These are phyloP conservation scores for Fusarium tanahbumbuense DNA, from an alignment of 2,329 filamentous ascomycete genomes.

Conservation along the genomic window DNA sequence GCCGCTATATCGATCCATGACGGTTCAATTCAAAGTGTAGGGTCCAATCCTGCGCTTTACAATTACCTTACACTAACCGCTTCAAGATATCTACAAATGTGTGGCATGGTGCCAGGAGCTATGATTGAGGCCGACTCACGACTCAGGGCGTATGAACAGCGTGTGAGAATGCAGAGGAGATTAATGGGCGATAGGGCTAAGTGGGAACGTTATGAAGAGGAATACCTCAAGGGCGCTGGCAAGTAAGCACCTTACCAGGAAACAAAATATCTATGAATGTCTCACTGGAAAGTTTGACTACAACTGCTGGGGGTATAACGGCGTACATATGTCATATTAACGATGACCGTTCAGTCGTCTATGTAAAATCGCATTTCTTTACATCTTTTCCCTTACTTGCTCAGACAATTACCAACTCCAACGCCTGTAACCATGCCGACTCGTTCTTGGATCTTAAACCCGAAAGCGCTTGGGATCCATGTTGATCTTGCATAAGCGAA, in stretches of 20 bases:
- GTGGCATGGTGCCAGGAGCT: constrained; percentile 82
- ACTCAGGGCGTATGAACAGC: constrained; percentile 74
- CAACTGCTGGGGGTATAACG: constrained; percentile 24
- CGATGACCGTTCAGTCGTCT: constrained; percentile 31
- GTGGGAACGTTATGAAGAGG: constrained; percentile 75
- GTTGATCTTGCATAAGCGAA: constrained; percentile 91
- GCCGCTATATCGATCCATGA: constrained; percentile 78
- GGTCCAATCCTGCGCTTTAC: constrained; percentile 44
- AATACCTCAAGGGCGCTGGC: constrained; percentile 61
- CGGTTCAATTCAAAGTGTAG: constrained; percentile 82
- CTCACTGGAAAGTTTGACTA: constrained; percentile 11
- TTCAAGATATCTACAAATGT: constrained; percentile 81
- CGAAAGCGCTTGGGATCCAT: constrained; percentile 91
- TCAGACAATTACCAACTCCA: constrained; percentile 36
- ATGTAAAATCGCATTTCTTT: constrained; percentile 41
- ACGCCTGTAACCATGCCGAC: constrained; percentile 26
- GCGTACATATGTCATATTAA: constrained; percentile 36
- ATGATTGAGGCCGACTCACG: constrained; percentile 80
- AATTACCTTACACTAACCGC: constrained; percentile 6
- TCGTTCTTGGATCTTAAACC: constrained; percentile 33
- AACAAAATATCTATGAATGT: background rate
- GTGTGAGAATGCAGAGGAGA: constrained; percentile 72
- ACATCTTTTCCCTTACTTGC: constrained; percentile 34
- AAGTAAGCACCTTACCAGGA: constrained; percentile 41
- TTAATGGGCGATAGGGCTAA: constrained; percentile 72